Conservation (phyloP, 2,329 filamentous ascomycete species). For the Cladosporium austrohemisphaericum region DNA sequence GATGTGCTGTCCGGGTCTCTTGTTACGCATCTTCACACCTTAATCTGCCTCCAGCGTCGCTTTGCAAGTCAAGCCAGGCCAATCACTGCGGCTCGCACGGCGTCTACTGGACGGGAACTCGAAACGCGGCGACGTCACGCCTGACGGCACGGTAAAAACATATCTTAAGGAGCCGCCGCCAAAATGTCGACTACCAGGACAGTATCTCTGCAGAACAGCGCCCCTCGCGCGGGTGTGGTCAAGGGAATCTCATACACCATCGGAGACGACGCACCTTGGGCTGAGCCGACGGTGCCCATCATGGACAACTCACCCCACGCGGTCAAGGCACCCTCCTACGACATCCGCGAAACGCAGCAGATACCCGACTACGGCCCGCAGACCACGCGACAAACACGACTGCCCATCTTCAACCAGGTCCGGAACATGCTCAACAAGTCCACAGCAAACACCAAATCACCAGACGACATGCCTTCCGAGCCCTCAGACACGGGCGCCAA, state of each 20-base stretch:
- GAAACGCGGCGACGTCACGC: conserved; percentile 13
- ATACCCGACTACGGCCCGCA: conserved; percentile 15
- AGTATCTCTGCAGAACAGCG: conserved; percentile 8
- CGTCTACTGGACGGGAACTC: conserved; percentile 3
- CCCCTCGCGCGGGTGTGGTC: conserved; percentile 18
- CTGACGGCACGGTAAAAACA: neutral
- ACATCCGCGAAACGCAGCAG: conserved; percentile 20
- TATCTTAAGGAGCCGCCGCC: neutral
- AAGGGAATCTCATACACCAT: conserved; percentile 39
- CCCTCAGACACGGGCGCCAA: conserved; percentile 18
- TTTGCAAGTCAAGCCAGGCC: neutral
- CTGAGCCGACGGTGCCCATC: conserved; percentile 33
- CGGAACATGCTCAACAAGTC: conserved; percentile 31
- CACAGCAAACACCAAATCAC: conserved; percentile 16
- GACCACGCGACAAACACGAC: conserved; percentile 23
- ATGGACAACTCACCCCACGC: conserved; percentile 9
- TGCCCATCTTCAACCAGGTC: conserved; percentile 34
- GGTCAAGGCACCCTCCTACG: conserved; percentile 10
- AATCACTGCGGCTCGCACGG: conserved; percentile 3
- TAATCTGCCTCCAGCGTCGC: too few species aligned
- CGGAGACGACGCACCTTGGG: conserved; percentile 28
- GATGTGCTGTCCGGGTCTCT: neutral
- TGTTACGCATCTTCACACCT: neutral
- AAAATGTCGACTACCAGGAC: conserved; percentile 11
- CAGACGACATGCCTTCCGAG: conserved; percentile 22